Evolutionary conservation across 345 rosid species (phyloP).

Genomic region (Excoecaria cochinchinensis): DNA sequence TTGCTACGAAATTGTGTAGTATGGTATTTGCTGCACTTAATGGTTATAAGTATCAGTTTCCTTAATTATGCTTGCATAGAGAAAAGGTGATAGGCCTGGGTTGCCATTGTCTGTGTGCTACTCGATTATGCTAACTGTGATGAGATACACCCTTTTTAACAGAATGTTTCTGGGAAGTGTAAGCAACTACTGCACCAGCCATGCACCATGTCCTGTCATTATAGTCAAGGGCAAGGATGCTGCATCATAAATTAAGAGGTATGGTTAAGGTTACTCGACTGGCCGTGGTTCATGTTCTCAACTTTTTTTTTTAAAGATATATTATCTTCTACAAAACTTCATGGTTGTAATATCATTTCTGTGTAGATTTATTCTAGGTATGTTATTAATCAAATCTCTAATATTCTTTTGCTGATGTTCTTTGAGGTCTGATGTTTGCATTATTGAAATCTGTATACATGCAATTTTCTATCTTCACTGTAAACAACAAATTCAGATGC

Average conservation of each 20-base stretch:
- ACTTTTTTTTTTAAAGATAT: too few relatives aligned
- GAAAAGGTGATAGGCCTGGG: background rate
- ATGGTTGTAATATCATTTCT: background rate
- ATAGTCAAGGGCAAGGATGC: slow-evolving; percentile 57
- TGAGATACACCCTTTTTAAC: slow-evolving; percentile 10
- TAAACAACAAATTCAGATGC: too few relatives aligned
- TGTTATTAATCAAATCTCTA: too few relatives aligned
- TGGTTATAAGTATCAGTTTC: background rate
- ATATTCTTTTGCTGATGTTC: too few relatives aligned
- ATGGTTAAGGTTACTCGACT: slow-evolving; percentile 8
- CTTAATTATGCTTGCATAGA: too few relatives aligned
- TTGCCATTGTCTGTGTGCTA: background rate
- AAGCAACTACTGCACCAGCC: slow-evolving; percentile 86
- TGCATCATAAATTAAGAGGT: slow-evolving; percentile 41
- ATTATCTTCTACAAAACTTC: background rate
- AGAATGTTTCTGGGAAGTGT: slow-evolving; percentile 97
- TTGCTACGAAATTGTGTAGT: background rate
- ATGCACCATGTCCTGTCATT: slow-evolving; percentile 73
- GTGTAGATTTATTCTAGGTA: background rate
- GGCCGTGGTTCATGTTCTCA: background rate
- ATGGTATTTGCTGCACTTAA: background rate
- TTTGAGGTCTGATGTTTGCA: too few relatives aligned
- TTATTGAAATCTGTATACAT: too few relatives aligned
- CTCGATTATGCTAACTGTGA: background rate
- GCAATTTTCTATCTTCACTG: too few relatives aligned